Evolutionary conservation across 768 basidiomycete genomes (phyloP).

Genomic region (Floccularia luteovirens): DNA sequence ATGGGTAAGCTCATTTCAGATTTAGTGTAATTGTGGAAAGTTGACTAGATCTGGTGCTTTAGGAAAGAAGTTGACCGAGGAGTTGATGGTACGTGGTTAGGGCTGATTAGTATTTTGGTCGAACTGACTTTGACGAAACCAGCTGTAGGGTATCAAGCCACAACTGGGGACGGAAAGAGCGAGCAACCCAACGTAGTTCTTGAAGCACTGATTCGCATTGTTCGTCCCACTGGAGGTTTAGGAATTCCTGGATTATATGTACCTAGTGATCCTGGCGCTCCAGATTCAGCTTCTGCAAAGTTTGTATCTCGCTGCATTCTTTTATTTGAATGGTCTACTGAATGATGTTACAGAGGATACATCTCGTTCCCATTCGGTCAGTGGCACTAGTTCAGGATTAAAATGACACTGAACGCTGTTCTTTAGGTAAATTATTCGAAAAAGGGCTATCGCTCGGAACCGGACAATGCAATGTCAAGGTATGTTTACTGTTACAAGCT

Average conservation of each 20-base stretch:
- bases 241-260: slow-evolving; percentile 53
- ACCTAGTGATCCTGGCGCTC: slow-evolving; percentile 48
- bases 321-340: neutral
- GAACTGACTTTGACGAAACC: slow-evolving; percentile 1
- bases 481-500: slow-evolving; percentile 6
- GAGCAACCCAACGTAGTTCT: slow-evolving; percentile 50
- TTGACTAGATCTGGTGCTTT: neutral
- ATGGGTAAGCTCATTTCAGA: slow-evolving; percentile 24
- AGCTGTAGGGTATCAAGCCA: slow-evolving; percentile 52
- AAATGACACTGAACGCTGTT: neutral
- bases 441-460: slow-evolving; percentile 47
- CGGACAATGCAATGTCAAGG: slow-evolving; percentile 52
- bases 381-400: slow-evolving; percentile 3
- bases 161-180: slow-evolving; percentile 42
- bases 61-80: slow-evolving; percentile 44
- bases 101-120: neutral
- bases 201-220: slow-evolving; percentile 41
- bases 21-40: neutral
- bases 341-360: slow-evolving; percentile 25
- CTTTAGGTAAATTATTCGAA: slow-evolving; percentile 37
- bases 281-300: slow-evolving; percentile 42
- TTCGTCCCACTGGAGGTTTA: slow-evolving; percentile 47
- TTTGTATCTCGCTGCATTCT: slow-evolving; percentile 12
- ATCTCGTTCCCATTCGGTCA: slow-evolving; percentile 45
- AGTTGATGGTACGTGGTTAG: slow-evolving; percentile 27